Evolutionary conservation across 352 stramenopile species (phyloP).

Genomic region (Globisporangium viniferum): DNA sequence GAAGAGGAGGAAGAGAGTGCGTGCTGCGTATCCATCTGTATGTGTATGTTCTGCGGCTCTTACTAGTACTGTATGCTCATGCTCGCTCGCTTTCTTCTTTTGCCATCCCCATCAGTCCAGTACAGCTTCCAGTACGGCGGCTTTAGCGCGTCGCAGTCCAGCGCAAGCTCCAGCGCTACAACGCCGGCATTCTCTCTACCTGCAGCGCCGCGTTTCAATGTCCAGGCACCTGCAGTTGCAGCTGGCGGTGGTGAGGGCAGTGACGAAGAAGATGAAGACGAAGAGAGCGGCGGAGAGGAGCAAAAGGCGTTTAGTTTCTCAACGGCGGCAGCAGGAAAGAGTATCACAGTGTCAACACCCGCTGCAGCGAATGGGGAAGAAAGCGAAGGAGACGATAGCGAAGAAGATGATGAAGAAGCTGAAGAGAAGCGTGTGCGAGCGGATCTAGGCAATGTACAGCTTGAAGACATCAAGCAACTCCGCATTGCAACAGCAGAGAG

Average conservation of each 20-base stretch:
- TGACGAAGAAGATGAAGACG: constrained; percentile 36
- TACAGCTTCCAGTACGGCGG: constrained; percentile 55
- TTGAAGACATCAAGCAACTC: constrained; percentile 1
- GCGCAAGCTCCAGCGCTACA: background rate
- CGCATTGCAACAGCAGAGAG: background rate
- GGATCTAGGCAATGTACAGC: background rate
- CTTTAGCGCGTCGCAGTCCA: constrained; percentile 25
- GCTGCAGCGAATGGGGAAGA: constrained; percentile 18
- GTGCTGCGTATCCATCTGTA: background rate
- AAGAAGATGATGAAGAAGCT: background rate
- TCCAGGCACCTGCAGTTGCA: constrained; percentile 16
- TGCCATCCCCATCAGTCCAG: constrained; percentile 19
- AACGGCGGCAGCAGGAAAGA: background rate
- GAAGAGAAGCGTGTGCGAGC: background rate
- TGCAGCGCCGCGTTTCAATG: constrained; percentile 19
- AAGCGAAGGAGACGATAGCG: constrained; percentile 19
- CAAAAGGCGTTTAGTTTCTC: constrained; percentile 5
- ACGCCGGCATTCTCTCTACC: constrained; percentile 30
- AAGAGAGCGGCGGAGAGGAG: constrained; percentile 10
- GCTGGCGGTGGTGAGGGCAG: constrained; percentile 31
- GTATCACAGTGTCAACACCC: constrained; percentile 11
- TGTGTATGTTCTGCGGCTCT: background rate
- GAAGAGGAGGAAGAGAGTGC: constrained; percentile 51
- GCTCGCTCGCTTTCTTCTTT: background rate
- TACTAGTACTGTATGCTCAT: too few species aligned